A percentile compares a stretch with the other conserved stretches of the same genome.
phyloP scores from a whole-genome alignment of 768 basidiomycete genomes.

The Rhodosporidiobolus odoratus region DNA sequence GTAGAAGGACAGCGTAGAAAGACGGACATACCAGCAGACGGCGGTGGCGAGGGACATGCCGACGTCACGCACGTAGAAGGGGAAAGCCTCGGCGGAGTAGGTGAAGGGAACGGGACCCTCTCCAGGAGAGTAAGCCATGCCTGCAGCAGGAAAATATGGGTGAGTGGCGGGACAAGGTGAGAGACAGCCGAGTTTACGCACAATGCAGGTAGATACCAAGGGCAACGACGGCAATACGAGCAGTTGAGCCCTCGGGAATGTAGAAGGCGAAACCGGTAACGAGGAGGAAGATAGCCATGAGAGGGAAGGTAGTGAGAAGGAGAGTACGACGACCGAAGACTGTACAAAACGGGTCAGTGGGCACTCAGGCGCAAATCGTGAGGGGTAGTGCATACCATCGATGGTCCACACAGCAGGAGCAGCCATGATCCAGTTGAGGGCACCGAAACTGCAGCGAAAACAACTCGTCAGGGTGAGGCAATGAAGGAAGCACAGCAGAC shows the following conservation, averaged over 20 bases:
- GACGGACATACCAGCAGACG: slow-evolving; percentile 7
- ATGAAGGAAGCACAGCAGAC: neutral
- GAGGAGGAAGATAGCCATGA: slow-evolving; percentile 41
- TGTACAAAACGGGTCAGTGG: neutral
- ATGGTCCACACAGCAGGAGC: slow-evolving; percentile 18
- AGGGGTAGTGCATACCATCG: neutral
- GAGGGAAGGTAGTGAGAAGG: slow-evolving; percentile 63
- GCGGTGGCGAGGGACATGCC: slow-evolving; percentile 39
- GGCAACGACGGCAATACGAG: slow-evolving; percentile 1
- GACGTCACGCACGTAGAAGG: slow-evolving; percentile 33
- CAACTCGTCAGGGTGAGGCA: neutral
- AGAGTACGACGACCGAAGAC: slow-evolving; percentile 66
- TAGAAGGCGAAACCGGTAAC: slow-evolving; percentile 51
- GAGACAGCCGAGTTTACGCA: neutral
- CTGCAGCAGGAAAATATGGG: too few relatives aligned
- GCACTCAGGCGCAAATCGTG: neutral
- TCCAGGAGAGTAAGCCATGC: neutral
- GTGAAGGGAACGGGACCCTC: slow-evolving; percentile 40
- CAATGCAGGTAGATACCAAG: slow-evolving; percentile 34
- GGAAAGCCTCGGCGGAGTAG: slow-evolving; percentile 43
- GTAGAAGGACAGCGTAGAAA: slow-evolving; percentile 2
- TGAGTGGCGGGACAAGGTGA: neutral
- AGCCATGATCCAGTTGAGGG: slow-evolving; percentile 14
- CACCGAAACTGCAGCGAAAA: neutral
- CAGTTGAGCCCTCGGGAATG: slow-evolving; percentile 31